A percentile compares a stretch with the other conserved stretches of the same genome.
phyloP scores from a whole-genome alignment of 805 yeast genomes.

The Priceomyces fermenticarens region DNA sequence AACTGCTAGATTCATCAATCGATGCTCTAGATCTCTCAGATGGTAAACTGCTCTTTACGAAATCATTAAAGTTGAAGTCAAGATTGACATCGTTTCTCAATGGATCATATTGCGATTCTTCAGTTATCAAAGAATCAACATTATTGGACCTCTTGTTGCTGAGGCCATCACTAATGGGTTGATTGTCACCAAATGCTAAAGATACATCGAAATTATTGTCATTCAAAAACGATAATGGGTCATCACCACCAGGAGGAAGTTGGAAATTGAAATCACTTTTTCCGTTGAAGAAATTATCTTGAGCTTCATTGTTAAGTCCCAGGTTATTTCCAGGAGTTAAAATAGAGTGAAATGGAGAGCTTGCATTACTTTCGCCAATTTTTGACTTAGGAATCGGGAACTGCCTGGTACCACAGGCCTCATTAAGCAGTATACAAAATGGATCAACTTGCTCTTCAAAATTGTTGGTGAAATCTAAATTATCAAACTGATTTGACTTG shows the following conservation, averaged over 20 bases:
- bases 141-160: conserved; percentile 14
- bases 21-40: conserved; percentile 14
- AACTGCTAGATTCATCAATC: conserved; percentile 6
- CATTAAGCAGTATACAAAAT: conserved; percentile 72
- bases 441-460: conserved; percentile 70
- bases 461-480: conserved; percentile 15
- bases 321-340: conserved; percentile 14
- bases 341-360: conserved; percentile 19
- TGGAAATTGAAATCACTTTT: conserved; percentile 11
- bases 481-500: conserved; percentile 9
- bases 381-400: conserved; percentile 59
- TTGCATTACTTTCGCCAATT: conserved; percentile 10
- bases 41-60: conserved; percentile 29
- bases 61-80: conserved; percentile 37
- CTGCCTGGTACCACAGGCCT: conserved; percentile 79
- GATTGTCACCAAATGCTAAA: conserved; percentile 43
- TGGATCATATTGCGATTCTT: conserved; percentile 58
- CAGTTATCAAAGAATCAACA: conserved; percentile 48
- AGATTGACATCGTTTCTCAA: conserved; percentile 30
- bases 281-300: conserved; percentile 16
- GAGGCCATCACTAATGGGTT: neutral
- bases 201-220: conserved; percentile 53
- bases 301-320: conserved; percentile 10
- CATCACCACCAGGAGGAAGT: conserved; percentile 15
- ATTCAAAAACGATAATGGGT: conserved; percentile 47